phyloP scores from a whole-genome alignment of 208 protist genomes.

The Trypanosoma conorhini region DNA sequence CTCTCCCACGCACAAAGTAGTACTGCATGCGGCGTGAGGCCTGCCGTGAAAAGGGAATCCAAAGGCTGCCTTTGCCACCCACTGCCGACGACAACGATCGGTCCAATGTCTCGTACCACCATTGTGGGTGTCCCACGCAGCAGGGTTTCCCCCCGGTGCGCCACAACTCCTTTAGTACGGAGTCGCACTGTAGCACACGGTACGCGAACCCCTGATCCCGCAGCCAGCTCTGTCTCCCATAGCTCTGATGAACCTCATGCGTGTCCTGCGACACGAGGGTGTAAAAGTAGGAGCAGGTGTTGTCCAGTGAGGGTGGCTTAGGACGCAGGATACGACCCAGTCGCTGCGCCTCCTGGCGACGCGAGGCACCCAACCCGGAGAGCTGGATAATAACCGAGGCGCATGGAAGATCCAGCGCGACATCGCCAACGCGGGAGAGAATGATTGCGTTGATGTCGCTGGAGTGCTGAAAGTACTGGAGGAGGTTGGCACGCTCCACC shows the following conservation, averaged over 20 bases:
- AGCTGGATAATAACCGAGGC: slow-evolving; percentile 99
- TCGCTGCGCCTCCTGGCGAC: slow-evolving; percentile 97
- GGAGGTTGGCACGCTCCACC: slow-evolving; percentile 74
- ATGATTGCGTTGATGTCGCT: slow-evolving; percentile 95
- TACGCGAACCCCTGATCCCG: slow-evolving; percentile 96
- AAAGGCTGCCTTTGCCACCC: slow-evolving; percentile 30
- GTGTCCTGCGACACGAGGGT: slow-evolving; percentile 98
- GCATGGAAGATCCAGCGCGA: slow-evolving; percentile 97
- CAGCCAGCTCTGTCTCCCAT: slow-evolving; percentile 98
- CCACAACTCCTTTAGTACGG: slow-evolving; percentile 40
- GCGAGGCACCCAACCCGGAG: slow-evolving; percentile 95
- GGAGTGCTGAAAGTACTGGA: slow-evolving; percentile 87
- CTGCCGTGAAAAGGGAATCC: slow-evolving; percentile 56
- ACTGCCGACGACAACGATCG: not conserved
- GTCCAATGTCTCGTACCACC: slow-evolving; percentile 69
- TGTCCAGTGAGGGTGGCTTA: slow-evolving; percentile 94
- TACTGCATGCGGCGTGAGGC: slow-evolving; percentile 54
- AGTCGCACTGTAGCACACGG: slow-evolving; percentile 65
- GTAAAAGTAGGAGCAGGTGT: slow-evolving; percentile 98
- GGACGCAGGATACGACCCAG: slow-evolving; percentile 96
- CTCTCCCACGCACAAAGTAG: slow-evolving; percentile 52
- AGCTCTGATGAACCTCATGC: slow-evolving; percentile 95
- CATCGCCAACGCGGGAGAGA: slow-evolving; percentile 97
- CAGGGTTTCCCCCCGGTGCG: slow-evolving; percentile 51
- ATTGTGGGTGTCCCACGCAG: slow-evolving; percentile 78